Base-by-base conservation (phyloP, 2,329 filamentous ascomycete genomes). In the Fusarium sp. region DNA sequence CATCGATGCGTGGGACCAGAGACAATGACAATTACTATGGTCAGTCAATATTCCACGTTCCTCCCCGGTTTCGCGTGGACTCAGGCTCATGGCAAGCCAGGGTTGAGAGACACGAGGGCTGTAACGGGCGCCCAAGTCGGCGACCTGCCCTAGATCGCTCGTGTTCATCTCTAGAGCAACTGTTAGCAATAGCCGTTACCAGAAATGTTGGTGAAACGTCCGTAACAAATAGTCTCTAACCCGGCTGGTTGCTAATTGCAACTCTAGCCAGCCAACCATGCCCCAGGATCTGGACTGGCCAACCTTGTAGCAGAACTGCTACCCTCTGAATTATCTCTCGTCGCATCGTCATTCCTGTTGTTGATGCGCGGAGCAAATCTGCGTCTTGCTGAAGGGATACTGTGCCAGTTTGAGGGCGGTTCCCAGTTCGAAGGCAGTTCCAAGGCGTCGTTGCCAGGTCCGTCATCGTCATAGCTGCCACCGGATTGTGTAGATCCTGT, bases 31-130 rank as follows among this genome's bases (percentile, higher is more conserved):
- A 42, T 50, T 38, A 42, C 26, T 53, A 28, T 47, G 38, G 51
- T 53, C 46, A 53, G 42, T 53, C 40, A 62, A 55, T 46, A 70
- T 67, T 61, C 51, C 58, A 70, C 54, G 67, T 70, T 70, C 67
- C 67, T 70, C 54, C 21, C 31, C 49, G 53, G 67, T 70, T 70
- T 70, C 67, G 64, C 43, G 31, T 60, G 47, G 43, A 59, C 44
- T 70, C 58, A 64, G 49, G 40, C 58, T 70, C 43, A 57, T 59
- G 45, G 52, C 34, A 47, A 67, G 54, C 51, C 22, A 50, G 64
- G 62, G 67, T 58, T 42, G 50, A 65, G 54, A 70, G 53, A 64
- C 66, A 59, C 22, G 31, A 55, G 47, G 22, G 11, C 46, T 33
- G 44, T 52, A 56, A 50, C 55, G 21, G 46, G 53, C 50, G 44